Evolutionary conservation across 352 stramenopile species (phyloP), one percentile per base, ranked within the genome.

Genomic region (Globisporangium alternatum): DNA sequence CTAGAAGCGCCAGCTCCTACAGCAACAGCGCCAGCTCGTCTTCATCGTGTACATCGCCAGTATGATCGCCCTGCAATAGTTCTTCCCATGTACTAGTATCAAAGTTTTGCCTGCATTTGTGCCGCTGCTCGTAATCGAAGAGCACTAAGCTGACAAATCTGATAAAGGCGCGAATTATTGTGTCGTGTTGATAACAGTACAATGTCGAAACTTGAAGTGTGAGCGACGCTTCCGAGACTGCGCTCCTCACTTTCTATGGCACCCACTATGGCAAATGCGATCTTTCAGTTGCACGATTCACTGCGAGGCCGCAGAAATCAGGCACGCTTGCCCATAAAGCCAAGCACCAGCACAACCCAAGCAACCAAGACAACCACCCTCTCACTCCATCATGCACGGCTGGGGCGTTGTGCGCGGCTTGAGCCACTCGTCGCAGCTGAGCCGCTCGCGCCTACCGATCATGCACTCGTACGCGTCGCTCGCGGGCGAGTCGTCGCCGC

Each of bases 401-500:
- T 65, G 57, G 47, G 58, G 58, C 17, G 43, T 69, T 37, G 51
- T 59, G 49, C 64, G 57, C 57, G 58, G 59, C 58, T 19, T 69
- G 48, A 60, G 41, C 33, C 43, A 65, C 33, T 43, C 64, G 22
- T 33, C 60, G 48, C 39, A 62, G 33, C 43, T 69, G 31, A 69
- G 49, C 25, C 58, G 49, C 56, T 61, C 64, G 56, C 64, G 64
- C 9, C 48, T 69, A 31, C 64, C 64, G 30, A 25, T 69, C 52
- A 60, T 69, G 64, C 56, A 69, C 41, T 65, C 64, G 64, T 69
- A 65, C 49, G 33, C 64, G 37, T 60, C 57, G 19, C 12, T 67
- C 19, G 17, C 37, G 44, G 52, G 35, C 64, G 64, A 60, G 33
- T 45, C 64, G 30, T 61, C 64, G 45, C 56, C 57, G 37, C 56